Conservation (phyloP, 331 rosid species). For the Rhamnella rubrinervis region DNA sequence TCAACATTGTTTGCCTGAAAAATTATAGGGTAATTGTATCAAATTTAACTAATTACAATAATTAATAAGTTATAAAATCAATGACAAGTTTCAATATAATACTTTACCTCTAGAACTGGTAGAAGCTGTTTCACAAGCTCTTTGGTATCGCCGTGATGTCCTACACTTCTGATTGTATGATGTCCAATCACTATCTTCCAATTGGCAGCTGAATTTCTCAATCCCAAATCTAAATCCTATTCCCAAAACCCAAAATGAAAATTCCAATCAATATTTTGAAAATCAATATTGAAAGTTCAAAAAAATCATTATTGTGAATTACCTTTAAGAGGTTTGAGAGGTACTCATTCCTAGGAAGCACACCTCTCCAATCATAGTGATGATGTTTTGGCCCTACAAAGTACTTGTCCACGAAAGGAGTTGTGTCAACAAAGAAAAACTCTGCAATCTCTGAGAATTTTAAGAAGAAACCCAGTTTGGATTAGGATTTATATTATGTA, state of each 20-base stretch:
- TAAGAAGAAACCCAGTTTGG: neutral
- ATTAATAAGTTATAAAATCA: too few species aligned
- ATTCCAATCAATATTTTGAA: neutral
- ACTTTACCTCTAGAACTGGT: slow-evolving; percentile 57
- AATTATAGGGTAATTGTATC: neutral
- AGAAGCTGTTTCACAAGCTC: slow-evolving; percentile 42
- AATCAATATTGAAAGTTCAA: neutral
- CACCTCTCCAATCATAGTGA: slow-evolving; percentile 22
- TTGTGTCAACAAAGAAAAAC: slow-evolving; percentile 22
- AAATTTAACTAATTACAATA: too few species aligned
- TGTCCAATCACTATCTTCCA: slow-evolving; percentile 62
- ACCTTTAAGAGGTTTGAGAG: slow-evolving; percentile 25
- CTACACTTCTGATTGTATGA: slow-evolving; percentile 49
- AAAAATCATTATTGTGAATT: neutral
- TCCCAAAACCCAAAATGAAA: neutral
- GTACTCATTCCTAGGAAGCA: slow-evolving; percentile 19
- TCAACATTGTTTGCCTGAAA: slow-evolving; percentile 19
- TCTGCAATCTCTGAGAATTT: slow-evolving; percentile 10
- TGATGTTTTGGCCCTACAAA: slow-evolving; percentile 1
- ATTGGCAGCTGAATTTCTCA: slow-evolving; percentile 39
- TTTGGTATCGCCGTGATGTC: slow-evolving; percentile 51
- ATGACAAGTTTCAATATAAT: too few species aligned
- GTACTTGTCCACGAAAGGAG: slow-evolving; percentile 26
- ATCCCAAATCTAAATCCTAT: slow-evolving; percentile 47
- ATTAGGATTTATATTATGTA: too few species aligned